Conservation (phyloP, 164 flowering plant genomes). For the Tinospora cordifolia region DNA sequence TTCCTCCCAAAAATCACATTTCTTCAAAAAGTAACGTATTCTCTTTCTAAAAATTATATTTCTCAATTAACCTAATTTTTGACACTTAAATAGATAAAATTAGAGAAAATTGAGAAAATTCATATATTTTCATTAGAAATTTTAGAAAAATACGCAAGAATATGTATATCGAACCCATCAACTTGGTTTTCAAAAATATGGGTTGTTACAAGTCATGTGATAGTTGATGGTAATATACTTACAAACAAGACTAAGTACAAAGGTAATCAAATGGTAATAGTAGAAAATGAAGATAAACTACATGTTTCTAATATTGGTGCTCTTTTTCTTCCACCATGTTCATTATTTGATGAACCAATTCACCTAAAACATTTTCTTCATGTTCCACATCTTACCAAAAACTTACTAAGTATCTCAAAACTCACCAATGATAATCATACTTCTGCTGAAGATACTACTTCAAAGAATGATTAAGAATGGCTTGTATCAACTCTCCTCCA, state of each 20-base stretch:
- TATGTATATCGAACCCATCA: too few species aligned
- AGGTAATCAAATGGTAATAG: not conserved
- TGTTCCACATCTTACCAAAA: not conserved
- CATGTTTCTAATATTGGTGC: not conserved
- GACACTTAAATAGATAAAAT: too few species aligned
- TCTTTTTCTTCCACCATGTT: not conserved
- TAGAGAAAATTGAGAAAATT: too few species aligned
- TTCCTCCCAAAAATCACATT: too few species aligned
- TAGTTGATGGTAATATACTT: not conserved
- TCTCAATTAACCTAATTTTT: too few species aligned
- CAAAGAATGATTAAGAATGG: not conserved
- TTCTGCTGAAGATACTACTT: not conserved
- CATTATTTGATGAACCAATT: not conserved
- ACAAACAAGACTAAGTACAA: not conserved
- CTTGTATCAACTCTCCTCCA: too few species aligned
- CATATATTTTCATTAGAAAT: too few species aligned
- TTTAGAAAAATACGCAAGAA: too few species aligned
- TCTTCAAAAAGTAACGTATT: too few species aligned
- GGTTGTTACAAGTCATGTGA: too few species aligned
- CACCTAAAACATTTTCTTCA: not conserved
- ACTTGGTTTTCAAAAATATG: too few species aligned
- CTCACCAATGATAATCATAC: not conserved
- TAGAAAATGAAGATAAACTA: not conserved
- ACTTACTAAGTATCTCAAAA: not conserved
- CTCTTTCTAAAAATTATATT: too few species aligned